Base-by-base conservation (phyloP, 257 asterid genomes). In the Ajuga chamaepitys region DNA sequence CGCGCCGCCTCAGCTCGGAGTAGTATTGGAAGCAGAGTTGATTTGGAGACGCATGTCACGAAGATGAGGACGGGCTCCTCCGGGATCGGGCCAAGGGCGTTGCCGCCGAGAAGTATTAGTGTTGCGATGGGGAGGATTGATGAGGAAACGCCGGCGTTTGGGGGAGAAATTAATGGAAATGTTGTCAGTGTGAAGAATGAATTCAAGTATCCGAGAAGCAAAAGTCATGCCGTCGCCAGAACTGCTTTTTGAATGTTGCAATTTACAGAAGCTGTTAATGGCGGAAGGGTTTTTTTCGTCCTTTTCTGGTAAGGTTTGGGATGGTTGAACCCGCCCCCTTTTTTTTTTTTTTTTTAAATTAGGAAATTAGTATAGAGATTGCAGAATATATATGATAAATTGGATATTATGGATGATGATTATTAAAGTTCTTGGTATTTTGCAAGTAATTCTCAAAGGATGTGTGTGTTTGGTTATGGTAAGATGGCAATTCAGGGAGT, bases 111-210 rank as follows among this genome's bases (percentile, higher is more conserved):
- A 7, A 89, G 97, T 70, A 22, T 28, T 61, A 89, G 95, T 14
- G 97, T 86, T 0, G 95, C 83, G 0, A 87, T 93, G 91, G 97
- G 92, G 7, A 88, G 80, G 50, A 93, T 93, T 25, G 99, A 89
- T 53, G 99, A 93, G 42, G 99, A 93, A 0, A 76, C 68, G 7
- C 87, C 98, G 0, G 7, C 7, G 37, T 81, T 80, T 26, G 86
- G 77, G 1, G 94, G 78, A 5, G 77, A 76, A 25, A 21, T 3
- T 5, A 20, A 14, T 11, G 55, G 61, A n/a, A 35, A 65, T 30
- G 3, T 64, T 35, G 59, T 51, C 58, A 66, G 52, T 1, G 14
- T 30, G 38, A 82, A 75, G 28, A 66, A 58, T n/a, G 73, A 74
- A 3, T 52, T 71, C 21, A 78, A 66, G 54, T 88, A 70, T 56